phyloP scores from a whole-genome alignment of 2,329 filamentous ascomycete genomes.

The Uncinocarpus reesii region DNA sequence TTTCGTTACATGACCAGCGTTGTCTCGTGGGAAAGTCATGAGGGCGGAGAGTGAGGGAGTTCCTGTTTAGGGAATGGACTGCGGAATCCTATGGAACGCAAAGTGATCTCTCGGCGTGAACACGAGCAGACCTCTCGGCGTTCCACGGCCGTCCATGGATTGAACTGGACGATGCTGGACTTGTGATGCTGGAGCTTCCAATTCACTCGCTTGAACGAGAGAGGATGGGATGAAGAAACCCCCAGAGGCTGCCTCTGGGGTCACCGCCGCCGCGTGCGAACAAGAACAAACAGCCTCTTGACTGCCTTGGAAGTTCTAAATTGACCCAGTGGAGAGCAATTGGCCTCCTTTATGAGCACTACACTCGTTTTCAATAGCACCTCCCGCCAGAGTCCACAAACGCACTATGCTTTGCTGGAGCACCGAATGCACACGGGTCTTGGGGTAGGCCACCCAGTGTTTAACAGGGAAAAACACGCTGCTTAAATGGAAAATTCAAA shows the following conservation, averaged over 20 bases:
- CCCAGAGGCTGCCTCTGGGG: conserved; percentile 1
- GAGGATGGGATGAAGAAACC: not conserved
- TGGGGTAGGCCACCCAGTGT: too few relatives aligned
- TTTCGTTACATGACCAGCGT: conserved; percentile 30
- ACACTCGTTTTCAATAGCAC: not conserved
- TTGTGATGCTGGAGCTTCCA: not conserved
- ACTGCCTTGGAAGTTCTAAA: not conserved
- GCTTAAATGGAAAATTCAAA: too few relatives aligned
- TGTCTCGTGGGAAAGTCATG: conserved; percentile 17
- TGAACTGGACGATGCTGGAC: not conserved
- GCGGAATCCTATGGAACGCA: conserved; percentile 44
- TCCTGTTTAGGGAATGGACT: conserved; percentile 25
- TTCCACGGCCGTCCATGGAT: conserved; percentile 41
- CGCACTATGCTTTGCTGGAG: not conserved
- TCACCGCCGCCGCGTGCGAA: not conserved
- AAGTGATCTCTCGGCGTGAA: conserved; percentile 40
- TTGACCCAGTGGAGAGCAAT: not conserved
- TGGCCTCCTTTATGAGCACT: not conserved
- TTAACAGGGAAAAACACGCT: too few relatives aligned
- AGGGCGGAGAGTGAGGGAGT: not conserved
- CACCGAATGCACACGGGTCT: too few relatives aligned
- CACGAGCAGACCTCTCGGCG: conserved; percentile 43
- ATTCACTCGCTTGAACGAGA: conserved; percentile 1
- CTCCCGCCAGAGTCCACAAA: not conserved
- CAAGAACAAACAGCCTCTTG: not conserved